Percentiles rank a stretch among this genome's conserved stretches.
Conservation (phyloP, 805 yeast species). For the Yamadazyma endophytica region DNA sequence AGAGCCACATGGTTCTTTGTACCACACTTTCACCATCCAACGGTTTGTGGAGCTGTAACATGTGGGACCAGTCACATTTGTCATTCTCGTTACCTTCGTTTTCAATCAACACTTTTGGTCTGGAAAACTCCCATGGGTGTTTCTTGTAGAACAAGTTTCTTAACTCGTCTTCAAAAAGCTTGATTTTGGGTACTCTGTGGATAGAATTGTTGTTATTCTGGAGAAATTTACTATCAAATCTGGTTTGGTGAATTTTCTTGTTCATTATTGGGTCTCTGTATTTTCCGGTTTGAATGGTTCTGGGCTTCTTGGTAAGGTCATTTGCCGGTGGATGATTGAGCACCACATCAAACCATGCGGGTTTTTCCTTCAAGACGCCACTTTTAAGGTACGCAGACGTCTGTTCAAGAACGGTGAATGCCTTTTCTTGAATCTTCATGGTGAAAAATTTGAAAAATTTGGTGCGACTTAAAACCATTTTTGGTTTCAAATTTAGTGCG, state of each 20-base stretch:
- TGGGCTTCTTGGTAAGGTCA: slow-evolving; percentile 49
- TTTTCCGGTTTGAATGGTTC: slow-evolving; percentile 22
- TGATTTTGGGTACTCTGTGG: slow-evolving; percentile 49
- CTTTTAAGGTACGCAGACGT: slow-evolving; percentile 72
- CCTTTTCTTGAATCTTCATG: slow-evolving; percentile 66
- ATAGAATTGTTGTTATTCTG: slow-evolving; percentile 36
- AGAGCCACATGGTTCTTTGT: slow-evolving; percentile 40
- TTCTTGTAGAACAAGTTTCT: slow-evolving; percentile 81
- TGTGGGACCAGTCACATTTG: slow-evolving; percentile 70
- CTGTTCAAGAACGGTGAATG: slow-evolving; percentile 72
- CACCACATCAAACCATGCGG: slow-evolving; percentile 87
- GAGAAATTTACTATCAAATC: slow-evolving; percentile 33
- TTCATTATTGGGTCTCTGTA: slow-evolving; percentile 23
- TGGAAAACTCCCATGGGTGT: slow-evolving; percentile 97
- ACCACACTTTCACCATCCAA: slow-evolving; percentile 77
- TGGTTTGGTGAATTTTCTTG: slow-evolving; percentile 36
- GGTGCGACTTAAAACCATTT: too few relatives aligned
- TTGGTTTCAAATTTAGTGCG: too few relatives aligned
- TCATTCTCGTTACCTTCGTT: slow-evolving; percentile 56
- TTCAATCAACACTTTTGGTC: slow-evolving; percentile 82
- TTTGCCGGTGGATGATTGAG: slow-evolving; percentile 77
- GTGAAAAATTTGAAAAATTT: slow-evolving; percentile 4
- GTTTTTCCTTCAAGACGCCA: slow-evolving; percentile 67
- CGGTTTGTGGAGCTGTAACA: slow-evolving; percentile 68
- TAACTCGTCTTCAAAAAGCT: slow-evolving; percentile 72